Evolutionary conservation across 2,329 filamentous ascomycete species (phyloP), one percentile per base, ranked within the genome.

Genomic region (Alternaria sp.): DNA sequence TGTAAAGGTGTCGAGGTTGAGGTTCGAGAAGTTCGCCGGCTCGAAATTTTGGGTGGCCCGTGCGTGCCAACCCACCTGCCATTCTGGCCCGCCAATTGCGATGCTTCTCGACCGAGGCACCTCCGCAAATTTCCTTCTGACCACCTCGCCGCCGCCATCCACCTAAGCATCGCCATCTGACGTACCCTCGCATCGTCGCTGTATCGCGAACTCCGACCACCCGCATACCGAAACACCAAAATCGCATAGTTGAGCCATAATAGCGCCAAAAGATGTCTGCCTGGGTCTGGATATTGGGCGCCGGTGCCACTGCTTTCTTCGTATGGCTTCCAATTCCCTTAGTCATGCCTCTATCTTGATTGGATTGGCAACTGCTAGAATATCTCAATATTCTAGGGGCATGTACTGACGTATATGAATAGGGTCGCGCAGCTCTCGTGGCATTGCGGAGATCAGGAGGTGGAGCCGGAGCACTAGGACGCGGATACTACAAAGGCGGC

Each of bases 401-500:
- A 12, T 30, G 26, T 37, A 21, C 57, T 66, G 30, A 67, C 53
- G 6, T 5, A 63, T 73, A 61, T 73, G 62, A 14, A 44, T 75
- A 97, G 94, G 95, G 96, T 70, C 93, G 96, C 78, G 95, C 96
- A 64, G 95, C 94, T 74, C 87, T 97, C 43, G 92, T 98, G 75
- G 96, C 96, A 72, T 88, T 94, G 81, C 90, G 94, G 68, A 89
- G 93, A 75, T 97, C 91, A 64, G 92, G 92, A 11, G 75, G 71
- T 15, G 90, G 90, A 63, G 83, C 81, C 9, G 92, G 91, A 70
- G 90, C 92, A 37, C 84, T 97, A 72, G 96, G 96, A 74, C 94
- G 94, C 81, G 90, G 94, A 45, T 99, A 94, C 79, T 98, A 97
- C 87, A 99, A 98, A 83, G 96, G 96, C 71, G 96, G 96, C n/a